phyloP scores from a whole-genome alignment of 2,329 filamentous ascomycete species.

The Ceratocystis eucalypticola region DNA sequence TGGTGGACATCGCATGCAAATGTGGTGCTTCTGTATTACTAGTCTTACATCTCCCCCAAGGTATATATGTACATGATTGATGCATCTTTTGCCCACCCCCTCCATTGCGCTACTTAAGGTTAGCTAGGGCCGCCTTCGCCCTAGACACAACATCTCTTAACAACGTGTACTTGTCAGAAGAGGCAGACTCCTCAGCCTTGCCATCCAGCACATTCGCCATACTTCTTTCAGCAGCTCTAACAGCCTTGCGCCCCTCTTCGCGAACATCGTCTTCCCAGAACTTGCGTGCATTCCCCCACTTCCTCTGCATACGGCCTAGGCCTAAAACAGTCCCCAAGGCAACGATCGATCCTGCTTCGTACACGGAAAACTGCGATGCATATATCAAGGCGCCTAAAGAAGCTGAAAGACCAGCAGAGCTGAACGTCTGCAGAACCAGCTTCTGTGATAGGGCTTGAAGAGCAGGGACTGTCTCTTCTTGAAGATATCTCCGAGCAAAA shows the following conservation, averaged over 20 bases:
- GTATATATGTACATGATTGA: slow-evolving; percentile 9
- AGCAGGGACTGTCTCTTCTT: slow-evolving; percentile 52
- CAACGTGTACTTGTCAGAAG: not conserved
- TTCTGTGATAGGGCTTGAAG: slow-evolving; percentile 60
- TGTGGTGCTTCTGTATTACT: not conserved
- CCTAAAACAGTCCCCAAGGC: slow-evolving; percentile 48
- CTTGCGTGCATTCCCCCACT: slow-evolving; percentile 45
- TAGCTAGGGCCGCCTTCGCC: slow-evolving; percentile 36
- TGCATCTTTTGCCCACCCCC: not conserved
- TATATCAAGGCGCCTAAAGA: slow-evolving; percentile 44
- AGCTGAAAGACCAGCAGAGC: slow-evolving; percentile 51
- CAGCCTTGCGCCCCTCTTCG: slow-evolving; percentile 51
- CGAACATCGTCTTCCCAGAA: slow-evolving; percentile 56
- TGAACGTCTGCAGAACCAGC: slow-evolving; percentile 61
- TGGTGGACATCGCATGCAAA: not conserved
- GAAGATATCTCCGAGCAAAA: slow-evolving; percentile 52
- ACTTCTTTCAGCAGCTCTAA: slow-evolving; percentile 42
- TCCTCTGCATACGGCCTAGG: slow-evolving; percentile 44
- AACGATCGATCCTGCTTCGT: slow-evolving; percentile 49
- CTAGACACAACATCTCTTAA: slow-evolving; percentile 30
- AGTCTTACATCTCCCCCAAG: slow-evolving; percentile 4
- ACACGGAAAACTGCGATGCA: slow-evolving; percentile 41
- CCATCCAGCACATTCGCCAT: slow-evolving; percentile 35
- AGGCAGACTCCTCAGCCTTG: slow-evolving; percentile 19
- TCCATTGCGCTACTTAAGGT: not conserved